Conservation (phyloP, 352 stramenopile genomes). For the Phytopythium vexans region DNA sequence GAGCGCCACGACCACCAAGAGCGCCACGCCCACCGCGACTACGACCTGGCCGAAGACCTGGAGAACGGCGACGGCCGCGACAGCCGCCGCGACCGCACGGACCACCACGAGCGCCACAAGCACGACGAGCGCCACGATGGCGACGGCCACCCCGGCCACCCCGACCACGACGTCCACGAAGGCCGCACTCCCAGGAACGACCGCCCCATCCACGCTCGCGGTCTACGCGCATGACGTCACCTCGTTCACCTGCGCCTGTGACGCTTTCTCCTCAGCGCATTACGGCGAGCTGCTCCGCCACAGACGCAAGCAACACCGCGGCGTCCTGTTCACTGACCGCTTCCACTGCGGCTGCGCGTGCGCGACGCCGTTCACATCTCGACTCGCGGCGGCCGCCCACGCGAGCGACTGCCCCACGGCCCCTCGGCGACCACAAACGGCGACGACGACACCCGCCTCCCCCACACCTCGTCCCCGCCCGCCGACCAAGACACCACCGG, state of each 20-base stretch:
- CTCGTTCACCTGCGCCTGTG: neutral
- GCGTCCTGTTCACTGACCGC: neutral
- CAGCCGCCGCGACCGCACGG: no score
- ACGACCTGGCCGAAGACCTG: no score
- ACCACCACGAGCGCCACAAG: no score
- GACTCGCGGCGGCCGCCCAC: neutral
- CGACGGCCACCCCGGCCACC: no score
- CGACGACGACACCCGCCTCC: no score
- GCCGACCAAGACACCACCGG: neutral
- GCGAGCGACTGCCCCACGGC: conserved; percentile 1
- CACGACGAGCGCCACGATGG: neutral
- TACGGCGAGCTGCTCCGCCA: neutral
- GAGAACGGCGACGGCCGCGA: no score
- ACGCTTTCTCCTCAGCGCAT: neutral
- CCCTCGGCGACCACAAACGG: neutral
- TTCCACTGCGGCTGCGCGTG: conserved; percentile 1
- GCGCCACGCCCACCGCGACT: no score
- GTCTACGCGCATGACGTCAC: neutral
- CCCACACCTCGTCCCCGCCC: neutral
- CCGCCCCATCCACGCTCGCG: no score
- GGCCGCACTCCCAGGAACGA: no score
- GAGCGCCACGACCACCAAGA: no score
- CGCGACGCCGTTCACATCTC: neutral
- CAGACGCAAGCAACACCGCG: neutral
- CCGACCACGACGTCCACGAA: no score